Conservation (phyloP, 768 basidiomycete species). For the Mycena venus region DNA sequence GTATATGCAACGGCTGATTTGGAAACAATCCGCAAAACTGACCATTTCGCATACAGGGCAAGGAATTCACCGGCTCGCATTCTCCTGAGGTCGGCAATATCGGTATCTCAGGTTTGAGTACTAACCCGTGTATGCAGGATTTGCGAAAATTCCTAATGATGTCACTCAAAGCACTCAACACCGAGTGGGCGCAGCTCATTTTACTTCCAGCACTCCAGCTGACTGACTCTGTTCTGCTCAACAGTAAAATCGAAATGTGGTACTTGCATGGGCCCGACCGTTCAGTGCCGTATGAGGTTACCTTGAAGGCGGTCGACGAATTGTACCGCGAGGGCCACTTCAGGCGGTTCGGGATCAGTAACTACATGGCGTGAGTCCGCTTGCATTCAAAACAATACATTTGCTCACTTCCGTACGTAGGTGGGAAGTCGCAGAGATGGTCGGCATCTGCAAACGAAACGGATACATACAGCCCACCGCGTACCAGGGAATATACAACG, state of each 20-base stretch:
- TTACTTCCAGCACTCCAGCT: too few relatives aligned
- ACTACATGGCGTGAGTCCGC: conserved; percentile 62
- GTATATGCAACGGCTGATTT: conserved; percentile 24
- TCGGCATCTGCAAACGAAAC: conserved; percentile 66
- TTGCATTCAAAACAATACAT: conserved; percentile 1
- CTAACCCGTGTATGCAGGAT: conserved; percentile 42
- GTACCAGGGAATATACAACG: conserved; percentile 64
- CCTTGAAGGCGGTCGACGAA: conserved; percentile 65
- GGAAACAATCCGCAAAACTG: background rate
- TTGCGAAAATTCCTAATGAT: conserved; percentile 58
- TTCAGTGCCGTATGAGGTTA: conserved; percentile 68
- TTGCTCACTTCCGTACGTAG: conserved; percentile 38
- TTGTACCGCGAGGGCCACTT: conserved; percentile 70
- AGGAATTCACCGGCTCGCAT: conserved; percentile 2
- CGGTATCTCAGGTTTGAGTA: background rate
- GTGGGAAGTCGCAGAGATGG: conserved; percentile 78
- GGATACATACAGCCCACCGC: conserved; percentile 67
- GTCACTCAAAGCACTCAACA: conserved; percentile 61
- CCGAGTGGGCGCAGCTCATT: conserved; percentile 50
- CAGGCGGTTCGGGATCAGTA: conserved; percentile 72
- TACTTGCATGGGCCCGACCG: conserved; percentile 76
- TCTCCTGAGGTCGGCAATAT: background rate
- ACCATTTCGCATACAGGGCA: background rate
- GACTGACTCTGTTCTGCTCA: background rate
- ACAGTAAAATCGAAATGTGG: conserved; percentile 60